These are phyloP conservation scores for Mediolabrus comicus DNA, from an alignment of 108 stramenopile species.

Conservation along the genomic window DNA sequence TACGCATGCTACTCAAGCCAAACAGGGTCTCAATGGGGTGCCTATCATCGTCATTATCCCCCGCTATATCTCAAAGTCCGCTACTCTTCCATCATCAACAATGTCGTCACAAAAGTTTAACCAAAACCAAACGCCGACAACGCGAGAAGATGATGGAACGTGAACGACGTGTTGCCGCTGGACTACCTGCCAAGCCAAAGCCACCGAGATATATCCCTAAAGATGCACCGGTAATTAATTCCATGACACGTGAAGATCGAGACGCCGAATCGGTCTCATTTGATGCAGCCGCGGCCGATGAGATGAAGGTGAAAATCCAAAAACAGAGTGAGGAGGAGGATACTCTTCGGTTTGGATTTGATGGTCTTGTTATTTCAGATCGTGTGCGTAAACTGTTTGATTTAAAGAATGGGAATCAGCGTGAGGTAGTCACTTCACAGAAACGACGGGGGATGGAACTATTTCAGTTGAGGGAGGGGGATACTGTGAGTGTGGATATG, in stretches of 20 bases:
- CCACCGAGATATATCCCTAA: constrained; percentile 69
- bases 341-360: constrained; percentile 36
- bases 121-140: constrained; percentile 36
- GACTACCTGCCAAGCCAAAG: constrained; percentile 45
- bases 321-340: constrained; percentile 38
- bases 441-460: constrained; percentile 84
- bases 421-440: constrained; percentile 76
- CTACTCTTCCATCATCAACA: neutral
- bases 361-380: constrained; percentile 63
- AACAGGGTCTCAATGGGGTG: neutral
- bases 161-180: constrained; percentile 32
- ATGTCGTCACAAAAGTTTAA: constrained; percentile 16
- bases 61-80: neutral
- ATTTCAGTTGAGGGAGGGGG: constrained; percentile 86
- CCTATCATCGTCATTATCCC: neutral
- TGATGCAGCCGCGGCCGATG: constrained; percentile 51
- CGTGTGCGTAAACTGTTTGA: constrained; percentile 72
- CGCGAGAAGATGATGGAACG: constrained; percentile 44
- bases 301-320: constrained; percentile 63
- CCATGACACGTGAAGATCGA: constrained; percentile 62
- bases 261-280: constrained; percentile 52
- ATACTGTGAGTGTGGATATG: constrained; percentile 55
- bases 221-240: constrained; percentile 69
- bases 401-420: constrained; percentile 77
- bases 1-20: neutral